Evolutionary conservation across 1,284 basidiomycete species (phyloP).

Genomic region (Marasmius fiardii): DNA sequence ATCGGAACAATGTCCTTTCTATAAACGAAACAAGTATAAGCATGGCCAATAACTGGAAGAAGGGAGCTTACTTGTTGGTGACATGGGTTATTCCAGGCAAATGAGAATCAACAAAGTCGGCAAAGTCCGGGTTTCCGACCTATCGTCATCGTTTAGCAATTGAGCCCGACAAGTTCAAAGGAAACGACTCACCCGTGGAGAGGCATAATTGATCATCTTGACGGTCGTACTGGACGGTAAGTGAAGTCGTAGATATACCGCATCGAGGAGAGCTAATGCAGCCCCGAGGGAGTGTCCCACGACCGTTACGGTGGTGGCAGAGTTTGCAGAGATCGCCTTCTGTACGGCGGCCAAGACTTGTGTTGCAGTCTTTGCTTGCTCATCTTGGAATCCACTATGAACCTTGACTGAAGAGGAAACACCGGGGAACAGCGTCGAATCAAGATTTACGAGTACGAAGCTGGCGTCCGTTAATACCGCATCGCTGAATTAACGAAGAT

Average conservation of each 20-base stretch:
- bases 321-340: slow-evolving; percentile 31
- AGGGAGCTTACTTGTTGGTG: slow-evolving; percentile 14
- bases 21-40: neutral
- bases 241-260: slow-evolving; percentile 33
- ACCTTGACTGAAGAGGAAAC: slow-evolving; percentile 41
- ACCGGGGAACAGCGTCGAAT: slow-evolving; percentile 53
- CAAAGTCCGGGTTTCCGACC: slow-evolving; percentile 15
- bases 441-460: slow-evolving; percentile 30
- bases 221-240: slow-evolving; percentile 30
- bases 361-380: slow-evolving; percentile 46
- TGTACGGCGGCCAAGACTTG: slow-evolving; percentile 41
- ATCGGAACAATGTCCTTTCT: slow-evolving; percentile 25
- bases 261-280: slow-evolving; percentile 37
- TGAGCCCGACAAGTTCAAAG: neutral
- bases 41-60: neutral
- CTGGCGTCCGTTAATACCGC: slow-evolving; percentile 32
- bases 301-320: slow-evolving; percentile 35
- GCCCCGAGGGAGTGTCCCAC: slow-evolving; percentile 48
- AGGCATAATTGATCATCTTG: slow-evolving; percentile 28
- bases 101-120: slow-evolving; percentile 18
- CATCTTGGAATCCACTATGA: slow-evolving; percentile 49
- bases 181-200: slow-evolving; percentile 38
- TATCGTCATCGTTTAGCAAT: neutral
- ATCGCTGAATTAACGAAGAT: no score
- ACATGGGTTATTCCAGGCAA: slow-evolving; percentile 18